phyloP scores from a whole-genome alignment of 2,329 filamentous ascomycete genomes.

The Pseudocercospora crystallina region DNA sequence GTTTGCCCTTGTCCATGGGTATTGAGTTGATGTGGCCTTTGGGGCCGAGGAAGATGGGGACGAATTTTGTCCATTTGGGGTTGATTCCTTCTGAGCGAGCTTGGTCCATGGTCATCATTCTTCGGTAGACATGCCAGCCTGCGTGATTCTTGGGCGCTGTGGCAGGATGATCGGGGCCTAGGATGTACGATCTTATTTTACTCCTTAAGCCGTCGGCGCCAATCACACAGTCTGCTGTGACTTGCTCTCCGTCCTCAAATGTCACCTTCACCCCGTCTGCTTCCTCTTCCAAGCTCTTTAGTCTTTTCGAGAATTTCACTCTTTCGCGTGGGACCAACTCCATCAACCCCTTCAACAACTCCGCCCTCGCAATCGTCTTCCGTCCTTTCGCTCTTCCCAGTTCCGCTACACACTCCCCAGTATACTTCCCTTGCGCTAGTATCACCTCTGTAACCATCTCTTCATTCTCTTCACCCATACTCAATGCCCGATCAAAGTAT shows the following conservation, averaged over 20 bases:
- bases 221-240: constrained; percentile 50
- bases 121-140: constrained; percentile 35
- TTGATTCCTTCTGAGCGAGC: constrained; percentile 31
- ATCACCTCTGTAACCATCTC: constrained; percentile 37
- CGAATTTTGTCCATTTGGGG: constrained; percentile 31
- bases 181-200: constrained; percentile 46
- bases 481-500: constrained; percentile 50
- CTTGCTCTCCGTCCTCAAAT: constrained; percentile 51
- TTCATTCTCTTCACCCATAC: constrained; percentile 42
- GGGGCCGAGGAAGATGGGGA: constrained; percentile 35
- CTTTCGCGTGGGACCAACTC: constrained; percentile 44
- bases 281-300: constrained; percentile 36
- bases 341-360: constrained; percentile 52
- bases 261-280: constrained; percentile 37
- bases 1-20: constrained; percentile 32
- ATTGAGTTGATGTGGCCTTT: constrained; percentile 35
- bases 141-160: constrained; percentile 33
- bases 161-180: constrained; percentile 36
- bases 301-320: constrained; percentile 48
- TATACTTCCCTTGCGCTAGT: constrained; percentile 35
- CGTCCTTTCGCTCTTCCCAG: constrained; percentile 36
- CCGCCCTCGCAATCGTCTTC: constrained; percentile 46
- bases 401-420: constrained; percentile 44
- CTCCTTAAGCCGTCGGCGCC: constrained; percentile 57
- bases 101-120: constrained; percentile 31